These are phyloP conservation scores for Globisporangium megalacanthum DNA, from an alignment of 352 stramenopile species.

Conservation along the genomic window DNA sequence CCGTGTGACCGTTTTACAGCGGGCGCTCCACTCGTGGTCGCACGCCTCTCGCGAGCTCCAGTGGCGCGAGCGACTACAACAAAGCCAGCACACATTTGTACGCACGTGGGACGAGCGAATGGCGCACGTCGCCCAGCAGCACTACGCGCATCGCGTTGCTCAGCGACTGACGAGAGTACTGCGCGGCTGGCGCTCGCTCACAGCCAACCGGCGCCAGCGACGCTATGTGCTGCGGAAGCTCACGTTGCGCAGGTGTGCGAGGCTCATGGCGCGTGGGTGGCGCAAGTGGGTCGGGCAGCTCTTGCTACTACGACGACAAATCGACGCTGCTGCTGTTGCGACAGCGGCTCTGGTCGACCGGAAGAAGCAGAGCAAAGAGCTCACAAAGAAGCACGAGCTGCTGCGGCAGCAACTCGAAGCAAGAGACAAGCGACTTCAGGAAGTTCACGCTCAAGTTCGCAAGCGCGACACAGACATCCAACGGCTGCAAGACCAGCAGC, in stretches of 20 bases:
- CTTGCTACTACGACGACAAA: neutral
- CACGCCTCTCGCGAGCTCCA: neutral
- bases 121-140: neutral
- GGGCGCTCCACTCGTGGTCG: constrained; percentile 7
- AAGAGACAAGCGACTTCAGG: constrained; percentile 19
- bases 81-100: neutral
- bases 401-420: constrained; percentile 17
- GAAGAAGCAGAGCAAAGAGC: constrained; percentile 2
- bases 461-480: constrained; percentile 5
- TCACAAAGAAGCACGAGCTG: constrained; percentile 18
- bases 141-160: neutral
- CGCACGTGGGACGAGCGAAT: constrained; percentile 1
- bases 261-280: constrained; percentile 6
- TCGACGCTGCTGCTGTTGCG: neutral
- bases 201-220: neutral
- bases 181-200: constrained; percentile 1
- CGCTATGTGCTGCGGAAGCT: constrained; percentile 6
- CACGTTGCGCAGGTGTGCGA: neutral
- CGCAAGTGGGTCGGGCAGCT: constrained; percentile 5
- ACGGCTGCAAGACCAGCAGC: constrained; percentile 8
- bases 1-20: neutral
- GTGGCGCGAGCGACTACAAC: neutral
- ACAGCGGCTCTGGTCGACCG: neutral
- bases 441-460: neutral
- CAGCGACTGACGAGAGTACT: neutral